Conservation (phyloP, 2,329 filamentous ascomycete species). For the Rutstroemia sp. region DNA sequence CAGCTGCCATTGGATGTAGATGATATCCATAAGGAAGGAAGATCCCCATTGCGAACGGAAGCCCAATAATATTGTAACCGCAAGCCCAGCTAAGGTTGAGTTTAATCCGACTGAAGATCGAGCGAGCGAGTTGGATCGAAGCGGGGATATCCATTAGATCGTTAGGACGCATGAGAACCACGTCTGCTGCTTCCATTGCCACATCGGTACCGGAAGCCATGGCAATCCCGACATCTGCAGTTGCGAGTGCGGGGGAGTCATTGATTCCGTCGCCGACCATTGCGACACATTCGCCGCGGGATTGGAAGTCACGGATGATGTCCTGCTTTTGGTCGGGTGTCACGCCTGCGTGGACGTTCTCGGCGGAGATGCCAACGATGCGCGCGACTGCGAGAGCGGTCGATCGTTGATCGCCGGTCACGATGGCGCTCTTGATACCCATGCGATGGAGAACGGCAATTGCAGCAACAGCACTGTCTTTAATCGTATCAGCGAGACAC, state of each 20-base stretch:
- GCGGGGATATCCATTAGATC: conserved; percentile 91
- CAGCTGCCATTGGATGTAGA: conserved; percentile 89
- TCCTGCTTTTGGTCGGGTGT: conserved; percentile 86
- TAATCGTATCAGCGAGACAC: conserved; percentile 83
- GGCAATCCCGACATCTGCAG: conserved; percentile 86
- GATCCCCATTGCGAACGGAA: conserved; percentile 95
- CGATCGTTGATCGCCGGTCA: conserved; percentile 84
- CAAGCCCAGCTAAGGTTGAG: conserved; percentile 90
- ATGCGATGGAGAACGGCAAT: conserved; percentile 77
- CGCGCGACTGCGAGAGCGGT: conserved; percentile 79
- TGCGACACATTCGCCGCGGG: conserved; percentile 68
- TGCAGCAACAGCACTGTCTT: conserved; percentile 73
- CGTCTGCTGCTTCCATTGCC: conserved; percentile 92
- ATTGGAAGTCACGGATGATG: conserved; percentile 73
- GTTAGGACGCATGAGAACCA: conserved; percentile 90
- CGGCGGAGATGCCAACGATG: conserved; percentile 69
- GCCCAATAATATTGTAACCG: conserved; percentile 81
- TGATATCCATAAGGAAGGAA: conserved; percentile 85
- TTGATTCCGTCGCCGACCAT: conserved; percentile 99
- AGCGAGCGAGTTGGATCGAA: conserved; percentile 70
- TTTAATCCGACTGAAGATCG: conserved; percentile 89
- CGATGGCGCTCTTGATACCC: conserved; percentile 80
- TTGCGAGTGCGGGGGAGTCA: conserved; percentile 89
- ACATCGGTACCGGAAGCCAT: conserved; percentile 92
- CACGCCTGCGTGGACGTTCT: conserved; percentile 78